Base-by-base conservation (phyloP, 1,284 basidiomycete species). In the Trichosporon coremiiforme region DNA sequence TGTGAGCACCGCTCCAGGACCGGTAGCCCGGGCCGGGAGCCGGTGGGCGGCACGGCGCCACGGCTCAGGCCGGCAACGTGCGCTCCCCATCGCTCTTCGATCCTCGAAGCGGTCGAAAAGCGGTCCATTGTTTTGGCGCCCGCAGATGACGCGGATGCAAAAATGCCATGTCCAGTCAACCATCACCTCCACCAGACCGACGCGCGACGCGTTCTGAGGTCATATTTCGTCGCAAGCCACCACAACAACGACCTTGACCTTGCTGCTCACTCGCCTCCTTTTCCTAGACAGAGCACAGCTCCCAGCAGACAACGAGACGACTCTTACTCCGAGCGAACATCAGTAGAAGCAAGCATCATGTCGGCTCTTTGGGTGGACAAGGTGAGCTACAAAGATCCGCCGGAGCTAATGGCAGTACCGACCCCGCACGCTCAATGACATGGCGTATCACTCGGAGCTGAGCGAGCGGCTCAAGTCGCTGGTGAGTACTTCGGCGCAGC, bases 361-460 rank as follows among this genome's bases (percentile, higher is more conserved):
- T 94, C 94, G 93, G 91, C 92, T 74, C 89, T 95, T 72, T 95
- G 92, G 92, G 93, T 94, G 20, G 93, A 95, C 84, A 89, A 89
- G 85, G 92, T 91, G 75, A 66, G 82, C 68, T 13, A 10, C 4
- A 6, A 7, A 35, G 31, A 29, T 35, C 33, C 25, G 3, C 36
- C 50, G 17, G 22, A 35, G 25, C 64, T 53, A 33, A 64, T 60
- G 13, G 66, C 35, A 98, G 91, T 93, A 93, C 81, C 90, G 96
- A 66, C 96, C 96, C 15, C 89, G 90, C 73, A 87, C 89, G 2
- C 88, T 99, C 29, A 89, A 91, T 74, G 90, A 92, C 68, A 88
- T 99, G 60, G 90, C 95, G 80, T 98, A 99, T 83, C 97, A 99
- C 80, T 80, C 86, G 33, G 88, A 88, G 57, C 89, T 99, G 55